Evolutionary conservation across 148 eudicot species (phyloP).

Genomic region (Fagopyrum tataricum): DNA sequence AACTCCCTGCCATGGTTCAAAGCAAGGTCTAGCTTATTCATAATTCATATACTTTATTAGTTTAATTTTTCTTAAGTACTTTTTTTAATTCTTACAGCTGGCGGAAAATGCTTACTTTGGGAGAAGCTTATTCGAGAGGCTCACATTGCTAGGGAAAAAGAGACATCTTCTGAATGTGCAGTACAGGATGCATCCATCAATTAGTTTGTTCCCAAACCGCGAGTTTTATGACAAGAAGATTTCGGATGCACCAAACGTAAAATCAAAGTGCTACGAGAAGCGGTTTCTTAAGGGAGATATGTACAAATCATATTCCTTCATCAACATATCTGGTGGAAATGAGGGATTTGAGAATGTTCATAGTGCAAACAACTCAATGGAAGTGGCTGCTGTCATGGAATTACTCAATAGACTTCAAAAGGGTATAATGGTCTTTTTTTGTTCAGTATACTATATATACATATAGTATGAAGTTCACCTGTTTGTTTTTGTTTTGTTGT

Average conservation of each 20-base stretch:
- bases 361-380: slow-evolving; percentile 4
- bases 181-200: slow-evolving; percentile 68
- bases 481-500: background rate
- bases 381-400: slow-evolving; percentile 12
- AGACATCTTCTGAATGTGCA: slow-evolving; percentile 48
- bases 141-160: slow-evolving; percentile 30
- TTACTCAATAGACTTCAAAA: slow-evolving; percentile 2
- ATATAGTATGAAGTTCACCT: background rate
- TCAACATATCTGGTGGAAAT: slow-evolving; percentile 33
- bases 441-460: too few relatives aligned
- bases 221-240: slow-evolving; percentile 34
- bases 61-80: background rate
- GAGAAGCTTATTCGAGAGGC: slow-evolving; percentile 55
- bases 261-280: slow-evolving; percentile 16
- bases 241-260: slow-evolving; percentile 33
- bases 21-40: slow-evolving; percentile 24
- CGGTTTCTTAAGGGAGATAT: slow-evolving; percentile 22
- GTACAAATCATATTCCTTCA: slow-evolving; percentile 37
- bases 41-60: background rate
- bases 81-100: slow-evolving; percentile 26
- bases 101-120: slow-evolving; percentile 36
- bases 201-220: slow-evolving; percentile 45
- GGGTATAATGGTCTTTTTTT: background rate
- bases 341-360: slow-evolving; percentile 25
- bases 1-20: slow-evolving; percentile 50